phyloP scores from a whole-genome alignment of 1,139 yeast genomes.

The Lizanozyma gosingica region DNA sequence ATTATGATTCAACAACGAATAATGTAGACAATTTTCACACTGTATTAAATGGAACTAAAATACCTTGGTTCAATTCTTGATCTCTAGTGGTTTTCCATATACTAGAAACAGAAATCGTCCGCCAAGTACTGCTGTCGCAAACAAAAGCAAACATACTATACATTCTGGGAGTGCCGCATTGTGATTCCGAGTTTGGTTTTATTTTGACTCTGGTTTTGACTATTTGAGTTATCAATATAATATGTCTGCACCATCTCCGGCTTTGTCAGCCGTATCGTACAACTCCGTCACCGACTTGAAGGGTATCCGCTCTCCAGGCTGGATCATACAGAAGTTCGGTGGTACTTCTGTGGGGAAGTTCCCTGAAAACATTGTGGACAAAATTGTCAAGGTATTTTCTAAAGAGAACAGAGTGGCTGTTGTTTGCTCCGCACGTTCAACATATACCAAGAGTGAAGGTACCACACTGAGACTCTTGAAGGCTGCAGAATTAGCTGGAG shows the following conservation, averaged over 20 bases:
- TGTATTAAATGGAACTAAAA: no score
- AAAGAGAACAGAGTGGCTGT: constrained; percentile 71
- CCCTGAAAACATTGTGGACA: constrained; percentile 74
- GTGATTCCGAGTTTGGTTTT: no score
- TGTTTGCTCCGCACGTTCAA: constrained; percentile 92
- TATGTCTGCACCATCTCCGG: not conserved
- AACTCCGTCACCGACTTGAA: constrained; percentile 36
- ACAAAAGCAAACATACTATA: no score
- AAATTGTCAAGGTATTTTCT: constrained; percentile 64
- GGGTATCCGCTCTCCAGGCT: constrained; percentile 26
- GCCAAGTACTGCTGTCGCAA: no score
- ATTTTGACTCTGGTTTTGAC: no score
- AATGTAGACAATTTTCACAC: no score
- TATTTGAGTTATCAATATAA: no score
- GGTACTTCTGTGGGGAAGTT: constrained; percentile 98
- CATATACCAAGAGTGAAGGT: constrained; percentile 87
- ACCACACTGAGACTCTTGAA: constrained; percentile 77
- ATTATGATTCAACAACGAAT: no score
- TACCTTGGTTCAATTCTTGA: no score
- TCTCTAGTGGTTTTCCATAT: no score
- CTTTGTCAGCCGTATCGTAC: constrained; percentile 17
- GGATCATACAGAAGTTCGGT: constrained; percentile 95
- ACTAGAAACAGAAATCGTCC: no score
- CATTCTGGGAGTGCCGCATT: no score
- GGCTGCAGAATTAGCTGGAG: constrained; percentile 70